Evolutionary conservation across 495 filamentous ascomycete species (phyloP).

Genomic region (Hypoxylon cercidicola): DNA sequence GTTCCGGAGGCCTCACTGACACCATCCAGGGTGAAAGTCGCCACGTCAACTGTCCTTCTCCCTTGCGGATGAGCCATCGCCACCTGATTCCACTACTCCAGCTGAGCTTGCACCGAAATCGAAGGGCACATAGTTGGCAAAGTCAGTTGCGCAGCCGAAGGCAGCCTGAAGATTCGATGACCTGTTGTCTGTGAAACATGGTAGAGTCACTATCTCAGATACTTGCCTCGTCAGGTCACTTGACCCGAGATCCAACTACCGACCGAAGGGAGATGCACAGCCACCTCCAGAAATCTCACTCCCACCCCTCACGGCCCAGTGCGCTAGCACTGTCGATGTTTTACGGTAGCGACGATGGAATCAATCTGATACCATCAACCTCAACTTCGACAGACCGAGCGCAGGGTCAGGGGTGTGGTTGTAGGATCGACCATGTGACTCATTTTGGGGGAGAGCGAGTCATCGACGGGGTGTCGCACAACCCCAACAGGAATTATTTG

Average conservation of each 20-base stretch:
- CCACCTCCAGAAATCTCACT: conserved; percentile 33
- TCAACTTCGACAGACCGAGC: conserved; percentile 12
- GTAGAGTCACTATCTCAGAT: no score
- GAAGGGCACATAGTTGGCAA: no score
- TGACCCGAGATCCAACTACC: conserved; percentile 15
- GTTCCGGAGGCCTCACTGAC: no score
- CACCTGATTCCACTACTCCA: no score
- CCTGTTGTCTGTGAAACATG: no score
- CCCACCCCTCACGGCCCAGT: conserved; percentile 18
- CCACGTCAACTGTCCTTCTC: no score
- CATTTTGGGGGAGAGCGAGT: conserved; percentile 16
- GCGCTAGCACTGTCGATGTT: conserved; percentile 21
- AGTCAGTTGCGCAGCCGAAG: no score
- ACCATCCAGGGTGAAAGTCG: no score
- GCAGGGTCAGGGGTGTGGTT: conserved; percentile 19
- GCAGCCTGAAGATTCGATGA: no score
- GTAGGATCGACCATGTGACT: conserved; percentile 33
- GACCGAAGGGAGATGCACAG: conserved; percentile 22
- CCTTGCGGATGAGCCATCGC: no score
- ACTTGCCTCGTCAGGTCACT: conserved; percentile 11
- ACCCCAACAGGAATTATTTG: conserved; percentile 9
- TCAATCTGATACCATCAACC: conserved; percentile 11
- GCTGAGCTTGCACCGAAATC: no score
- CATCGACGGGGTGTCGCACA: conserved; percentile 14
- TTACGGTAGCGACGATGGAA: neutral